phyloP scores from a whole-genome alignment of 305 asterid species.

The Fraxinus platypoda region DNA sequence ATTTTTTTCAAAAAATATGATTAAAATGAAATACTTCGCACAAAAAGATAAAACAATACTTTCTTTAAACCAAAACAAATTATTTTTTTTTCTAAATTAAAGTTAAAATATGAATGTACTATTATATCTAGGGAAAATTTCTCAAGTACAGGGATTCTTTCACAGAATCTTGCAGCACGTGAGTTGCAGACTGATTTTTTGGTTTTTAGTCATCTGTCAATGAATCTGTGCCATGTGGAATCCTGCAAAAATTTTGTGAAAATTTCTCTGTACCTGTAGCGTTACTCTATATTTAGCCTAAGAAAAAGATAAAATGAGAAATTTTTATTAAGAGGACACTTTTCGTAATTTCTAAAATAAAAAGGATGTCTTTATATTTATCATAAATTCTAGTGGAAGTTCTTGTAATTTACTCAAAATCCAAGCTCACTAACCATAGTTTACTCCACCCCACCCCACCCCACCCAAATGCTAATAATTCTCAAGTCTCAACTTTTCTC shows the following conservation, averaged over 20 bases:
- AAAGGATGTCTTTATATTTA: background rate
- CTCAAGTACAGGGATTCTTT: too few species aligned
- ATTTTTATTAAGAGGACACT: background rate
- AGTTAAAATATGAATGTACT: too few species aligned
- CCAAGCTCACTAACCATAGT: background rate
- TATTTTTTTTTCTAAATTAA: too few species aligned
- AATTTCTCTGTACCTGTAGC: too few species aligned
- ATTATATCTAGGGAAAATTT: too few species aligned
- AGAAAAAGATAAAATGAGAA: background rate
- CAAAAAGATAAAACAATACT: background rate
- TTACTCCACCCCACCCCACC: background rate
- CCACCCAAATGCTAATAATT: background rate
- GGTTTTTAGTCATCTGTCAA: too few species aligned
- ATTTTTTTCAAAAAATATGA: background rate
- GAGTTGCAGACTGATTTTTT: too few species aligned
- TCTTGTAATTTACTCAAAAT: background rate
- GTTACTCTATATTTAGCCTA: background rate
- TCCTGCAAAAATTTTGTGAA: too few species aligned
- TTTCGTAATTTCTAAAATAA: background rate
- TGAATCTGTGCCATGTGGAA: too few species aligned
- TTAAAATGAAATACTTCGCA: background rate
- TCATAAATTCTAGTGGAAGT: background rate
- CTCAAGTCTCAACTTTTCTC: conserved; percentile 20
- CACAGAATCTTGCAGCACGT: too few species aligned
- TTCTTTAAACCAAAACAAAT: background rate